These are phyloP conservation scores for Gaertneriomyces sp. DNA, from an alignment of 192 early-diverging fungal genomes.

Conservation along the genomic window DNA sequence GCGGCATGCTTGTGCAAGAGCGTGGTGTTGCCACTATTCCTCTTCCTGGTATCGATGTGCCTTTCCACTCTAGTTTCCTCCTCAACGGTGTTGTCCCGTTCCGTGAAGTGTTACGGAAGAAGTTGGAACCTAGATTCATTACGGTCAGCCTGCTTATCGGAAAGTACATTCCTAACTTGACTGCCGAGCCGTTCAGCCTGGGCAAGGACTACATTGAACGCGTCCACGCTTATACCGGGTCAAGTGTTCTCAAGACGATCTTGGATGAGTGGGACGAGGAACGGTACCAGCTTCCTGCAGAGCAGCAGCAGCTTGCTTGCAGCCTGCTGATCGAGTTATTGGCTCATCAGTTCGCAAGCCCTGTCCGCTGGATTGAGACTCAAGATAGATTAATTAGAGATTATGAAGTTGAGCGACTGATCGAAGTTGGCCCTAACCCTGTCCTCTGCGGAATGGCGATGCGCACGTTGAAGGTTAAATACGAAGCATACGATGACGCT, in stretches of 20 bases:
- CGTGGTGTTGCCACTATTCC: slow-evolving; percentile 91
- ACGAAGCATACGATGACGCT: slow-evolving; percentile 92
- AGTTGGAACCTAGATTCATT: slow-evolving; percentile 77
- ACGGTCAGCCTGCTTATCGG: slow-evolving; percentile 75
- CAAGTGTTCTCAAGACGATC: slow-evolving; percentile 69
- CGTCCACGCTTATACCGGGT: slow-evolving; percentile 69
- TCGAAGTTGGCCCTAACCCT: slow-evolving; percentile 87
- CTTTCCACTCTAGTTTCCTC: slow-evolving; percentile 95
- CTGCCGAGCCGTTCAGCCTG: slow-evolving; percentile 81
- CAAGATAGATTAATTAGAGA: slow-evolving; percentile 81
- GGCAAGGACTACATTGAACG: slow-evolving; percentile 70
- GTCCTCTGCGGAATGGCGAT: slow-evolving; percentile 90
- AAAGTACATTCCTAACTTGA: slow-evolving; percentile 95
- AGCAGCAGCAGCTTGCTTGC: slow-evolving; percentile 84
- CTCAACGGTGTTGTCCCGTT: slow-evolving; percentile 88
- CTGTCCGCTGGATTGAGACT: slow-evolving; percentile 94
- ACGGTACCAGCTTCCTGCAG: slow-evolving; percentile 63
- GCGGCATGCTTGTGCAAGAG: slow-evolving; percentile 67
- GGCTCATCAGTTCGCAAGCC: slow-evolving; percentile 88
- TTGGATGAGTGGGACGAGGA: slow-evolving; percentile 77
- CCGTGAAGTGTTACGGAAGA: slow-evolving; percentile 80
- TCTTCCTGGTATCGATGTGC: slow-evolving; percentile 88
- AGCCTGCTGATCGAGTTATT: slow-evolving; percentile 82
- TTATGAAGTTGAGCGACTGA: slow-evolving; percentile 77
- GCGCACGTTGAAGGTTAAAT: slow-evolving; percentile 94